phyloP scores from a whole-genome alignment of 2,329 filamentous ascomycete genomes.

The Lasiodiplodia gonubiensis region DNA sequence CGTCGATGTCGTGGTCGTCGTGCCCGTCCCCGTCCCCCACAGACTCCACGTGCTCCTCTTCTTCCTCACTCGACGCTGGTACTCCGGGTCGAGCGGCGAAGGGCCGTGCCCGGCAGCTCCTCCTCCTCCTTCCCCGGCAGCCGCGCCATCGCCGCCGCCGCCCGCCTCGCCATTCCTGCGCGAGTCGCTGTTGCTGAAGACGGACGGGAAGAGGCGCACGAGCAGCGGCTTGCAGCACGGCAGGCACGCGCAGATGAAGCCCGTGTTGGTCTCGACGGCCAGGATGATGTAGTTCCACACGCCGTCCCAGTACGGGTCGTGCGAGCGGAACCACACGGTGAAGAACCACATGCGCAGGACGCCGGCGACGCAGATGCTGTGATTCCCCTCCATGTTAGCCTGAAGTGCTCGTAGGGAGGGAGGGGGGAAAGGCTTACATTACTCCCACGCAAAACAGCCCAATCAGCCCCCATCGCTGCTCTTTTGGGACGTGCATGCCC shows the following conservation, averaged over 20 bases:
- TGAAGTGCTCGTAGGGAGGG: no score
- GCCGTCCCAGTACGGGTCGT: slow-evolving; percentile 41
- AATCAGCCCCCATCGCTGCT: slow-evolving; percentile 39
- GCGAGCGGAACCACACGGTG: slow-evolving; percentile 36
- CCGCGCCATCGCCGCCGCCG: no score
- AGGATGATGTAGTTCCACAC: slow-evolving; percentile 38
- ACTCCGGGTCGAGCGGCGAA: slow-evolving; percentile 2
- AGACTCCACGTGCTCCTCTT: background rate
- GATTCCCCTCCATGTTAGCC: background rate
- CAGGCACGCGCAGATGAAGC: slow-evolving; percentile 42
- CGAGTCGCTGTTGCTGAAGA: slow-evolving; percentile 10
- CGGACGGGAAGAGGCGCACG: slow-evolving; percentile 55
- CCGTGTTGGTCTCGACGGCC: slow-evolving; percentile 38
- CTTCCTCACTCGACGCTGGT: background rate
- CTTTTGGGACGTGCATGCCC: slow-evolving; percentile 36
- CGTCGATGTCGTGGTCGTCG: background rate
- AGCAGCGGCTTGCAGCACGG: slow-evolving; percentile 42
- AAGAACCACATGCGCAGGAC: slow-evolving; percentile 40
- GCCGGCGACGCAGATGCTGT: slow-evolving; percentile 42
- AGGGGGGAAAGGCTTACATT: slow-evolving; percentile 39
- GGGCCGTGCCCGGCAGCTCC: background rate
- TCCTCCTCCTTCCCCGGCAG: background rate
- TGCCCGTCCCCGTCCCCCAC: background rate
- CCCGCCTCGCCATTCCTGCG: background rate
- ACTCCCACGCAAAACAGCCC: slow-evolving; percentile 42